A percentile compares a stretch with the other conserved stretches of the same genome.
Evolutionary conservation across 352 stramenopile genomes (phyloP).

Genomic region (Pythium dissimile): DNA sequence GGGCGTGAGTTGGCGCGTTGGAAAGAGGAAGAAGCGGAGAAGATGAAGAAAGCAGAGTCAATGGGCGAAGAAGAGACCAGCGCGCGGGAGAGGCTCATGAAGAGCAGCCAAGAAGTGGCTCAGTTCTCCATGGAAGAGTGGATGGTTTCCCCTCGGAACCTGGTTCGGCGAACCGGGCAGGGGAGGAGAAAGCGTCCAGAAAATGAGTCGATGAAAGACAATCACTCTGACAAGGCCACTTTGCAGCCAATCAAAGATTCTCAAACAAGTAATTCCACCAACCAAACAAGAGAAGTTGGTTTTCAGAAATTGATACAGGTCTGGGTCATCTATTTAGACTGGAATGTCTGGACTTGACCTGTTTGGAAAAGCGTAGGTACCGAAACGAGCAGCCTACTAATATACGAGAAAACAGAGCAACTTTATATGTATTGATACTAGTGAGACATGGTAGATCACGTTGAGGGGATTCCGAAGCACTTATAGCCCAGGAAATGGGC

Average conservation of each 20-base stretch:
- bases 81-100: background rate
- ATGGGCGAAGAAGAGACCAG: background rate
- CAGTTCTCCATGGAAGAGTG: too few relatives aligned
- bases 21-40: background rate
- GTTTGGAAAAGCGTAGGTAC: too few relatives aligned
- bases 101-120: background rate
- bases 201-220: slow-evolving; percentile 7
- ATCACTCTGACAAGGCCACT: background rate
- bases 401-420: too few relatives aligned
- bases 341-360: background rate
- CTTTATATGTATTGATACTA: too few relatives aligned
- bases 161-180: background rate
- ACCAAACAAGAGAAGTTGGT: background rate
- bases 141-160: background rate
- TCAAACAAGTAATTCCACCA: background rate
- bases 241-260: background rate
- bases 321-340: background rate
- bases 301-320: background rate
- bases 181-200: background rate
- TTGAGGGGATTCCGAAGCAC: slow-evolving; percentile 44
- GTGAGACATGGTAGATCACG: background rate
- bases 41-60: background rate
- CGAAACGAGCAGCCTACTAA: too few relatives aligned
- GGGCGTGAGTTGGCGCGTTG: background rate
- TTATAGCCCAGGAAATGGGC: slow-evolving; percentile 45